phyloP scores from a whole-genome alignment of 768 basidiomycete genomes.

The Lactarius evosmus region DNA sequence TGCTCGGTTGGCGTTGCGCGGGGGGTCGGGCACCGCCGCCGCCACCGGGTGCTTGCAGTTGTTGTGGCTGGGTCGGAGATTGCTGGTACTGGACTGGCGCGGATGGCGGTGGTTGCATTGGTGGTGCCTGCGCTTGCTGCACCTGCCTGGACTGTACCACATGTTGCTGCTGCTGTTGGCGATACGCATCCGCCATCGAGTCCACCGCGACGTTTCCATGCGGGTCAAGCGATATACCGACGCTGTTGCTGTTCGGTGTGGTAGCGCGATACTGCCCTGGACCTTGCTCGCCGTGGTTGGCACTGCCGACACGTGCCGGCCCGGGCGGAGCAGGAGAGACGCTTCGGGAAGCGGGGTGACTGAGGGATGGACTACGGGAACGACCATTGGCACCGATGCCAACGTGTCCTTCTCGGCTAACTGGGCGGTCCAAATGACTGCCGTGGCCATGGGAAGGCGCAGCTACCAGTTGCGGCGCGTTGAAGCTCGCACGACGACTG shows the following conservation, averaged over 20 bases:
- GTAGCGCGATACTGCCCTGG: conserved; percentile 47
- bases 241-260: conserved; percentile 72
- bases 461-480: conserved; percentile 32
- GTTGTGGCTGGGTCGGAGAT: conserved; percentile 35
- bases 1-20: conserved; percentile 19
- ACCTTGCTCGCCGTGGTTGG: conserved; percentile 20
- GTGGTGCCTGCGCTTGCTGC: conserved; percentile 31
- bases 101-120: conserved; percentile 40
- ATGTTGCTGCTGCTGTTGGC: conserved; percentile 33
- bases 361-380: conserved; percentile 57
- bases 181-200: conserved; percentile 58
- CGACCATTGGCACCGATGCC: conserved; percentile 78
- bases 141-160: conserved; percentile 24
- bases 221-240: conserved; percentile 81
- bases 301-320: conserved; percentile 23
- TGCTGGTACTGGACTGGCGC: conserved; percentile 37
- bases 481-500: conserved; percentile 34
- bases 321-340: conserved; percentile 47
- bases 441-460: conserved; percentile 30
- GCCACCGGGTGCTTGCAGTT: conserved; percentile 24
- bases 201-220: conserved; percentile 80
- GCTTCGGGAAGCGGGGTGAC: conserved; percentile 41
- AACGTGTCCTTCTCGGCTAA: conserved; percentile 64
- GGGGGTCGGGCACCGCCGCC: background rate
- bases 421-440: conserved; percentile 42